A percentile compares a stretch with the other conserved stretches of the same genome.
phyloP scores from a whole-genome alignment of 805 yeast species.

The Barnettozyma siamensis region DNA sequence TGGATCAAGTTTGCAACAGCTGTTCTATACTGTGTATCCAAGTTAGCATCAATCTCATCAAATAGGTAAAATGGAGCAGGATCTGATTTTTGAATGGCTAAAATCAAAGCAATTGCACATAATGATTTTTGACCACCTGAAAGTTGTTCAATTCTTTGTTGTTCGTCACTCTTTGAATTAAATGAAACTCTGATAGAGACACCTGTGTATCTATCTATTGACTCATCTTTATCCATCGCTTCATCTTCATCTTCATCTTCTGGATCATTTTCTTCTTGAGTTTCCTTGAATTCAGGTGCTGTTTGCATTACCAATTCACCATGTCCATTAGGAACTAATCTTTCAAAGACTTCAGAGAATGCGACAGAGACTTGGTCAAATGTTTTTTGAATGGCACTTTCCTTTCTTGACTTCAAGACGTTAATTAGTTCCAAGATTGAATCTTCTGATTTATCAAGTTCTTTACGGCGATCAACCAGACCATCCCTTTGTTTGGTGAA shows the following conservation, averaged over 20 bases:
- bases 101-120: conserved; percentile 91
- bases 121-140: conserved; percentile 96
- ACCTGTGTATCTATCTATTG: conserved; percentile 59
- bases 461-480: conserved; percentile 57
- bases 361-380: conserved; percentile 70
- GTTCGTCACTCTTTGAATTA: conserved; percentile 80
- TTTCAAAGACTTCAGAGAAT: conserved; percentile 69
- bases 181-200: conserved; percentile 85
- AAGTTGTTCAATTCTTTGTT: conserved; percentile 79
- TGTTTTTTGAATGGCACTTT: conserved; percentile 73
- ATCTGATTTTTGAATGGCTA: conserved; percentile 91
- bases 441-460: conserved; percentile 60
- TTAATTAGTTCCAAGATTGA: conserved; percentile 70
- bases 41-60: conserved; percentile 94
- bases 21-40: conserved; percentile 86
- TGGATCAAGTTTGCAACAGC: conserved; percentile 77
- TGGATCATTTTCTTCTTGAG: conserved; percentile 14
- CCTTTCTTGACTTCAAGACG: conserved; percentile 70
- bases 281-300: conserved; percentile 4
- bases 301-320: conserved; percentile 65
- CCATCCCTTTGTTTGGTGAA: conserved; percentile 71
- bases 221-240: conserved; percentile 16
- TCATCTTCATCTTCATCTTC: conserved; percentile 22
- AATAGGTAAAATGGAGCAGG: conserved; percentile 96
- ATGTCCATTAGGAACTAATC: conserved; percentile 75